Percentiles rank a stretch among this genome's conserved stretches.
Evolutionary conservation across 1,284 basidiomycete species (phyloP).

Genomic region (Boletus semigastroideus): DNA sequence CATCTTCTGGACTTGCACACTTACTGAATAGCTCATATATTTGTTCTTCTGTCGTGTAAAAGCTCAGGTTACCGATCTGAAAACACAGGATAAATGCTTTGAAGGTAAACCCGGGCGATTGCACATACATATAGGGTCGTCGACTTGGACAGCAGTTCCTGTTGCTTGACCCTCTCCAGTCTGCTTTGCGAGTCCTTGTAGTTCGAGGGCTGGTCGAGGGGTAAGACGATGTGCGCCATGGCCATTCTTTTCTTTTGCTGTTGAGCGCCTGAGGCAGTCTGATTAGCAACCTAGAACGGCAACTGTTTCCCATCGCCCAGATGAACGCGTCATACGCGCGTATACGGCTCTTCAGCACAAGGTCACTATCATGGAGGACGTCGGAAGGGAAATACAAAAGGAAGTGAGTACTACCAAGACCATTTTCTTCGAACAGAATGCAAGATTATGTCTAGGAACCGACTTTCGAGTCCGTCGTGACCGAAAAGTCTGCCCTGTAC

Average conservation of each 20-base stretch:
- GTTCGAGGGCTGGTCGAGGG: slow-evolving; percentile 91
- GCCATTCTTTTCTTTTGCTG: slow-evolving; percentile 17
- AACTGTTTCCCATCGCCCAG: slow-evolving; percentile 26
- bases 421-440: not conserved
- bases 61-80: slow-evolving; percentile 94
- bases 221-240: slow-evolving; percentile 86
- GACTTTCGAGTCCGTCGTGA: slow-evolving; percentile 83
- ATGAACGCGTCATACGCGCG: slow-evolving; percentile 35
- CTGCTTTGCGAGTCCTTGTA: slow-evolving; percentile 90
- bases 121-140: slow-evolving; percentile 73
- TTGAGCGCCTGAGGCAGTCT: not conserved
- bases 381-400: slow-evolving; percentile 82
- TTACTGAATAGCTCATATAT: slow-evolving; percentile 98
- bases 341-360: slow-evolving; percentile 15
- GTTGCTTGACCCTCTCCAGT: slow-evolving; percentile 68
- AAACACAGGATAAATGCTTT: slow-evolving; percentile 9
- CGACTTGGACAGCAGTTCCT: slow-evolving; percentile 69
- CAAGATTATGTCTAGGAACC: slow-evolving; percentile 63
- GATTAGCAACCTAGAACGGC: slow-evolving; percentile 17
- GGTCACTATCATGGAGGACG: slow-evolving; percentile 62
- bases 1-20: slow-evolving; percentile 86
- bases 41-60: slow-evolving; percentile 98
- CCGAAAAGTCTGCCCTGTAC: slow-evolving; percentile 84
- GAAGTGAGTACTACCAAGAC: slow-evolving; percentile 53
- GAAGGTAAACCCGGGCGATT: not conserved